Base-by-base conservation (phyloP, 1,284 basidiomycete species). In the Leccinum insolens region DNA sequence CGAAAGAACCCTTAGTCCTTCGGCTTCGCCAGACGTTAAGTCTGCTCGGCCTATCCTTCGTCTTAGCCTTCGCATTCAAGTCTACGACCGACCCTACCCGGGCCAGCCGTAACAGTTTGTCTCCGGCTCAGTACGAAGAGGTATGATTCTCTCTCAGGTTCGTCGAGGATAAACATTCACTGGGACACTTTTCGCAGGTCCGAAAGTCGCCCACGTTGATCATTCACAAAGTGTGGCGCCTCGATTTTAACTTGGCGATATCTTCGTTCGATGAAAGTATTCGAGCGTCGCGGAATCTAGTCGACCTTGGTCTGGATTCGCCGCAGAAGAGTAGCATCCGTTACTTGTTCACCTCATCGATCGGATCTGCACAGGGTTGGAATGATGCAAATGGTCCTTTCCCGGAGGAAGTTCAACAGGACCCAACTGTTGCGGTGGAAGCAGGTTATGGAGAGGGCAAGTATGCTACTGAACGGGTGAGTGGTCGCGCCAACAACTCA, bases 181-280 rank as follows among this genome's bases (percentile, higher is more conserved):
- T 59, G 0, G 3, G 1, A 59, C 12, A 4, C 9, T 11, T 17
- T 57, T 28, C 25, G 22, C 58, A 59, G 58, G 4, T 59, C 17
- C 58, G 58, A n/a, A 59, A 28, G 4, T 59, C 58, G 58, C 28
- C 14, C 8, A 59, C 58, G 31, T 34, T 59, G 17, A 59, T 59
- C 58, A 15, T 59, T 20, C 58, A 59, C 31, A 80, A 77, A 31
- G 81, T 82, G 1, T 84, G 83, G 82, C 75, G 74, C n/a, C 74
- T 83, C 34, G 79, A 84, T 66, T 84, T 84, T 72, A 84, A 83
- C 66, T 67, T 80, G 49, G 71, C 79, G 0, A 70, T 84, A 3
- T 68, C 73, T 3, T 81, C 81, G 0, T 81, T 82, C 59, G 82
- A 83, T 64, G 68, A 78, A 3, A 74, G 78, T 46, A 72, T 84